Conservation (phyloP, 176 grass and related monocot genomes). For the Musa schizocarpa region DNA sequence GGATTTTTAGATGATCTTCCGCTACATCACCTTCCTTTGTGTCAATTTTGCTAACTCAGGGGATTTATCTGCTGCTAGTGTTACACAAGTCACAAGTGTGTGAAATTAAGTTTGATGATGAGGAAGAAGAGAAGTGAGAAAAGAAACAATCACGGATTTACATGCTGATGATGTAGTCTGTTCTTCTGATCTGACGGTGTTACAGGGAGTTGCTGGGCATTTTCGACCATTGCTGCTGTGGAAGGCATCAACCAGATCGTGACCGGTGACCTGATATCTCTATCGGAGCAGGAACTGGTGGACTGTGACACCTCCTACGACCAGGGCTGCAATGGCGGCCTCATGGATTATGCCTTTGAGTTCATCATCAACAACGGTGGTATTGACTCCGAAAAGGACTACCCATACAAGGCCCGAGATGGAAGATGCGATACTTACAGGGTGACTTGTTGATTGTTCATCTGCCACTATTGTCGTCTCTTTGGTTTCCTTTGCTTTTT, state of each 20-base stretch:
- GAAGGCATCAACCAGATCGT: conserved; percentile 47
- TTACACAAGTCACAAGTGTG: neutral
- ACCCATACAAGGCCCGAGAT: conserved; percentile 23
- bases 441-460: conserved; percentile 12
- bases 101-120: no score
- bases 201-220: conserved; percentile 43
- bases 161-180: neutral
- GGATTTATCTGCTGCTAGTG: neutral
- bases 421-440: conserved; percentile 24
- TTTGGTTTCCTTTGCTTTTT: no score
- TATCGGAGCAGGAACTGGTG: conserved; percentile 56
- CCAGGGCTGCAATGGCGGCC: conserved; percentile 34
- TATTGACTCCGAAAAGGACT: conserved; percentile 27
- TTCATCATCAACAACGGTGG: conserved; percentile 37
- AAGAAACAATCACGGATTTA: neutral
- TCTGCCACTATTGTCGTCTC: neutral
- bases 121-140: neutral
- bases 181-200: neutral
- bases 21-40: neutral
- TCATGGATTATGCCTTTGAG: conserved; percentile 42
- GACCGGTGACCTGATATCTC: conserved; percentile 32
- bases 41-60: neutral
- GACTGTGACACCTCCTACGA: conserved; percentile 37
- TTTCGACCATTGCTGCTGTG: conserved; percentile 41
- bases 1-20: neutral